Evolutionary conservation across 306 rosid genomes (phyloP), one percentile per base, ranked within the genome.

Genomic region (Trichosanthes truncata): DNA sequence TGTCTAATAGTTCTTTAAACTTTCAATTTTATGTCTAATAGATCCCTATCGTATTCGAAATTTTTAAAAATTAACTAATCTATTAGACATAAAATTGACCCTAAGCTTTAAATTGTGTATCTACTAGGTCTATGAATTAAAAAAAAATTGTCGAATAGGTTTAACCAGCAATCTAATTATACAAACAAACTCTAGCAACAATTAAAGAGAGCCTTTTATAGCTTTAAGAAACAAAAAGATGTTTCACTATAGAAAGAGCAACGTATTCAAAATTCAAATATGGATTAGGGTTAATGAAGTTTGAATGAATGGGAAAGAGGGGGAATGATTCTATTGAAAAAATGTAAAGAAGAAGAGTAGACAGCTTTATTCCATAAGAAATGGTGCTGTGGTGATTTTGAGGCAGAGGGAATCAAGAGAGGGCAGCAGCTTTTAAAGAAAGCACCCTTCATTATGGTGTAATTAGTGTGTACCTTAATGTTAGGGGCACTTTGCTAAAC

Each of bases 391-490:
- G 87, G 75, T 88, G 93, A 89, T 90, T 94, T 90, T 89, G 90
- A 92, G 94, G 91, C 89, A 92, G 87, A 88, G 75, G 91, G 92
- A 89, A 89, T 89, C 93, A 85, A 76, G 36, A 87, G 62, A 60
- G 67, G 12, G 9, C 6, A 25, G 49, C 63, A 77, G 78, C 78
- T 49, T 74, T 74, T 52, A 15, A 1, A 20, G n/a, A 20, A 78
- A 82, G 83, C 97, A 92, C 89, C 91, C 81, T 90, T 91, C 89
- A 90, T 93, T 86, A 94, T 90, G 86, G 92, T 86, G 91, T 87
- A 94, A 94, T 92, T 90, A 88, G 87, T 87, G 87, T 66, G 40
- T 87, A 51, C 89, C 97, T 90, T 88, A 90, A 89, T 85, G 81
- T 81, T 81, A 80, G 88, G 87, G 87, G 88, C 85, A 82, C 35